Base-by-base conservation (phyloP, 2,329 filamentous ascomycete species). In the Trichophyton rubrum region DNA sequence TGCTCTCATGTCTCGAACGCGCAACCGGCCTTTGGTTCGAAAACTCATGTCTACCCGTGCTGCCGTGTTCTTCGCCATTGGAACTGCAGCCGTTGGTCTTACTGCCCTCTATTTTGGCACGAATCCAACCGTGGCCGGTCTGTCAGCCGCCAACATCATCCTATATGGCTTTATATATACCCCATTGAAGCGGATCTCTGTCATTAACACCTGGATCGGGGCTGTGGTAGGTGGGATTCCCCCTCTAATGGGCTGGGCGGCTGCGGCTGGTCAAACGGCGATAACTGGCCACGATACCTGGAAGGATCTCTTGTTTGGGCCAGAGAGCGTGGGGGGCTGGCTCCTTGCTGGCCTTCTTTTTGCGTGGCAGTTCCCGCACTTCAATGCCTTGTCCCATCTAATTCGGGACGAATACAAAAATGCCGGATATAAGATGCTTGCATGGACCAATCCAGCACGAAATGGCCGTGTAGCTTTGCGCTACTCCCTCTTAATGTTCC, bases 331-430 rank as follows among this genome's bases (percentile, higher is more conserved):
- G 9, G 93, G 93, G 3, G 93, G 92, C 3, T 99, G 93, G 93
- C 77, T 97, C 0, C 78, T 96, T 13, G 92, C 89, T 0, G 84
- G 81, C 0, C 76, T 97, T 5, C 78, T 99, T 3, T 95, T 96
- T 66, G 87, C 90, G 11, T 99, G 93, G 93, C 92, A 99, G 71
- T 97, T 99, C 70, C 90, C 93, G 2, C 93, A 99, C 75, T 99
- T 99, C 78, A 97, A 96, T 81, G 87, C 91, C 0, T 80, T 99
- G 22, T 91, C 88, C 55, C 95, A 92, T 83, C 80, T 83, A 3
- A 95, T 97, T 63, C 82, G 90, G 20, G 86, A 95, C 7, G 93
- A 99, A 72, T 99, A 99, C 78, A 86, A 85, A 65, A 73, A 75
- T 38, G 84, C 84, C 0, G 84, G 84, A 0, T 85, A 86, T 69